A percentile compares a stretch with the other conserved stretches of the same genome.
Conservation (phyloP, 495 filamentous ascomycete species). For the Tuber microsphaerosporum region DNA sequence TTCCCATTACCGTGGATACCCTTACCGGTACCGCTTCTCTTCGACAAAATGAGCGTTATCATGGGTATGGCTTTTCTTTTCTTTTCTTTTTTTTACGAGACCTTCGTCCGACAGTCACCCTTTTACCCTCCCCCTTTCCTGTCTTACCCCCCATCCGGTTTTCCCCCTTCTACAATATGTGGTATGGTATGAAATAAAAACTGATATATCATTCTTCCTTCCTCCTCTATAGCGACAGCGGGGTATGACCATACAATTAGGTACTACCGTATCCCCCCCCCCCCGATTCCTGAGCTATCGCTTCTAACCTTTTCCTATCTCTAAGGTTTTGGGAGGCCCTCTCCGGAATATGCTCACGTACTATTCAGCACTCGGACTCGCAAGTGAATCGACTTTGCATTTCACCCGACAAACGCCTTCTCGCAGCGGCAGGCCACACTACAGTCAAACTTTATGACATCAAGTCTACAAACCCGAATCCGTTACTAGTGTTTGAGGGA, state of each 20-base stretch:
- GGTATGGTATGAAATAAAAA: conserved; percentile 9
- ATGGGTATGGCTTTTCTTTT: conserved; percentile 34
- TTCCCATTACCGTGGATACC: conserved; percentile 13
- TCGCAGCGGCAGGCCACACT: conserved; percentile 89
- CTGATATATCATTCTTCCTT: conserved; percentile 23
- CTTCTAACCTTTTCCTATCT: conserved; percentile 13
- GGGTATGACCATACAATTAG: conserved; percentile 99
- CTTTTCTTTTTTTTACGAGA: conserved; percentile 3
- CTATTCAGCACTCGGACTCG: conserved; percentile 93
- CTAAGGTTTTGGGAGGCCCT: conserved; percentile 94
- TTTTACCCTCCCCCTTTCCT: background rate
- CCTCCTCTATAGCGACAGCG: conserved; percentile 50
- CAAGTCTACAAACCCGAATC: conserved; percentile 88
- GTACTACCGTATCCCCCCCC: conserved; percentile 47
- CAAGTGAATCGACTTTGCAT: conserved; percentile 98
- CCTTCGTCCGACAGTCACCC: background rate
- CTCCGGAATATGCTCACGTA: conserved; percentile 93
- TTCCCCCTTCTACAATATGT: conserved; percentile 9
- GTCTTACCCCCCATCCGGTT: background rate
- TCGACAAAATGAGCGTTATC: conserved; percentile 34
- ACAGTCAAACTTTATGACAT: conserved; percentile 96
- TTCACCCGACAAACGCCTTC: conserved; percentile 91
- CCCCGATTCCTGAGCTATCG: conserved; percentile 5
- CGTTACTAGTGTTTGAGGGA: conserved; percentile 85
- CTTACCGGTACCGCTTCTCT: conserved; percentile 1